Conservation (phyloP, 192 early-diverging fungal species). For the Spizellomyces sp. region DNA sequence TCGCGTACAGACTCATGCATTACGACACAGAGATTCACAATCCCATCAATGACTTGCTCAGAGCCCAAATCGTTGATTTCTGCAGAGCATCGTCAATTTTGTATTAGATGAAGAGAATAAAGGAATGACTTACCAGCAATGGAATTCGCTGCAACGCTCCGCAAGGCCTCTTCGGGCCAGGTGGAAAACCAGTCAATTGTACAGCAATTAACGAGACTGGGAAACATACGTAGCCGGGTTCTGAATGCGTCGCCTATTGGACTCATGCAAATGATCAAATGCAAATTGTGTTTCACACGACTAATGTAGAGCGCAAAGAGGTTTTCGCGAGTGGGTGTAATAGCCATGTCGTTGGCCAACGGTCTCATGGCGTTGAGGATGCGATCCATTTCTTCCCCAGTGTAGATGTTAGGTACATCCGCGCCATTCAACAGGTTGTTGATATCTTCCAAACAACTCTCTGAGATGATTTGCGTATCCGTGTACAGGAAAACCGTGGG, state of each 20-base stretch:
- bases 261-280: constrained; percentile 68
- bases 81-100: neutral
- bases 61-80: constrained; percentile 61
- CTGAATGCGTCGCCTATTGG: constrained; percentile 67
- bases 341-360: constrained; percentile 49
- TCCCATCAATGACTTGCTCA: constrained; percentile 60
- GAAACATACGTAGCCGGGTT: constrained; percentile 64
- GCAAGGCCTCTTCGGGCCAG: constrained; percentile 65
- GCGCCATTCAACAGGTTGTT: constrained; percentile 68
- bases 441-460: constrained; percentile 60
- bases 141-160: constrained; percentile 59
- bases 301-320: constrained; percentile 60
- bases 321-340: constrained; percentile 55
- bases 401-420: constrained; percentile 68
- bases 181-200: constrained; percentile 72
- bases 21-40: constrained; percentile 59
- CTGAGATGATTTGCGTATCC: constrained; percentile 65
- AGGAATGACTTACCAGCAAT: constrained; percentile 19
- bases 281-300: constrained; percentile 52
- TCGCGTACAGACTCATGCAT: constrained; percentile 63
- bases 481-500: constrained; percentile 62
- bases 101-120: neutral
- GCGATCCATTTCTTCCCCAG: constrained; percentile 56
- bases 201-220: constrained; percentile 65
- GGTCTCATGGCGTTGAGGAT: constrained; percentile 61